phyloP scores from a whole-genome alignment of 2,329 filamentous ascomycete species.

The Aspergillus vadensis region DNA sequence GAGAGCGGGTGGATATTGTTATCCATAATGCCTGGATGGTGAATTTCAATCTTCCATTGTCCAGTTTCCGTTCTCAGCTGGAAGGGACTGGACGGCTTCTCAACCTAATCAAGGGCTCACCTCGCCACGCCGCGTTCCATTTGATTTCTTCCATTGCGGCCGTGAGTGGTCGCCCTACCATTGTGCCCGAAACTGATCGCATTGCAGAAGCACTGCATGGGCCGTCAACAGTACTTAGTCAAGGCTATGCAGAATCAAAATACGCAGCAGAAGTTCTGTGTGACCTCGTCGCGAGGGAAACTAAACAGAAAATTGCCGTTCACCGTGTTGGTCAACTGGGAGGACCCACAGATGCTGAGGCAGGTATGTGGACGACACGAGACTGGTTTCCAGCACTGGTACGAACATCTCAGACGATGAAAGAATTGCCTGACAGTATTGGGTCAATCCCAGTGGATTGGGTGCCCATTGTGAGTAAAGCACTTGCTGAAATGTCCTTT shows the following conservation, averaged over 20 bases:
- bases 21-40: neutral
- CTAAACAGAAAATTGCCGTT: neutral
- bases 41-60: neutral
- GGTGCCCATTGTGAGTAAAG: conserved; percentile 3
- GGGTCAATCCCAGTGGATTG: conserved; percentile 8
- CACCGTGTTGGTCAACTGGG: conserved; percentile 12
- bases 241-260: conserved; percentile 12
- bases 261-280: neutral
- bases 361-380: conserved; percentile 6
- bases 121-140: neutral
- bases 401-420: neutral
- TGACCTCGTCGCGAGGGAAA: neutral
- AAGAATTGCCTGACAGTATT: neutral
- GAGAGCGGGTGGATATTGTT: neutral
- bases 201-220: conserved; percentile 9
- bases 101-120: neutral
- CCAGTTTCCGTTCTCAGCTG: neutral
- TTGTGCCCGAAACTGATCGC: neutral
- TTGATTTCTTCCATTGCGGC: conserved; percentile 10
- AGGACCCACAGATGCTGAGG: neutral
- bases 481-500: too few relatives aligned
- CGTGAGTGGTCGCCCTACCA: neutral
- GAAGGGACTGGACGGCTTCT: neutral
- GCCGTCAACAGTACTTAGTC: neutral
- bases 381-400: conserved; percentile 12